phyloP scores from a whole-genome alignment of 345 rosid genomes.

The Salix brachista region DNA sequence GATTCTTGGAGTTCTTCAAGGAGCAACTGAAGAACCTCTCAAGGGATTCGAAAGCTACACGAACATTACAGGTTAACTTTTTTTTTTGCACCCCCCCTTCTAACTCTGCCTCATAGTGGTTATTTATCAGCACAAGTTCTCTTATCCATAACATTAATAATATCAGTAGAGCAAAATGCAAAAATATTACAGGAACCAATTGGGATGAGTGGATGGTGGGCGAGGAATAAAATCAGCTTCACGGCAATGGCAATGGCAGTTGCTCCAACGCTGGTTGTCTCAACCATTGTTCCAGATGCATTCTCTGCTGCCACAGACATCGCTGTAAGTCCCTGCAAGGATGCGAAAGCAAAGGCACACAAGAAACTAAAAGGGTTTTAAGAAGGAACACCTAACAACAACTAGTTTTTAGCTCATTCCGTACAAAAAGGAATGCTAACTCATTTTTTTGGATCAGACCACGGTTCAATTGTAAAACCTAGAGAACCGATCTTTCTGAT shows the following conservation, averaged over 20 bases:
- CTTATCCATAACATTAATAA: not conserved
- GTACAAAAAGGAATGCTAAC: not conserved
- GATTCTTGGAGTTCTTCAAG: slow-evolving; percentile 64
- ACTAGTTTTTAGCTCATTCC: not conserved
- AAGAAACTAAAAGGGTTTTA: not conserved
- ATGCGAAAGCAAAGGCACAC: not conserved
- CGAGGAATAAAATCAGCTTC: slow-evolving; percentile 35
- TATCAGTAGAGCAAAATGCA: not conserved
- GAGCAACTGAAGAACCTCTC: slow-evolving; percentile 41
- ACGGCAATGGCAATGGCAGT: slow-evolving; percentile 43
- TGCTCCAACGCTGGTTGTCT: slow-evolving; percentile 47
- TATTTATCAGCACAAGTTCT: not conserved
- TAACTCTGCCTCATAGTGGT: not conserved
- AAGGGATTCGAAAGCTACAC: slow-evolving; percentile 5
- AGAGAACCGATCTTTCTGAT: not conserved
- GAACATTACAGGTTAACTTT: slow-evolving; percentile 13
- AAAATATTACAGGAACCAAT: slow-evolving; percentile 19
- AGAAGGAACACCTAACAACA: not conserved
- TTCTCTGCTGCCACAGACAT: slow-evolving; percentile 63
- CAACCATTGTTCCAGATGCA: slow-evolving; percentile 55
- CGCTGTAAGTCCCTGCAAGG: slow-evolving; percentile 38
- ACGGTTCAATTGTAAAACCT: not conserved
- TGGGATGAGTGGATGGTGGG: slow-evolving; percentile 34
- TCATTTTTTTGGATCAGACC: not conserved
- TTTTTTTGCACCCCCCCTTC: not conserved